Evolutionary conservation across 257 asterid species (phyloP).

Genomic region (Coffea canephora): DNA sequence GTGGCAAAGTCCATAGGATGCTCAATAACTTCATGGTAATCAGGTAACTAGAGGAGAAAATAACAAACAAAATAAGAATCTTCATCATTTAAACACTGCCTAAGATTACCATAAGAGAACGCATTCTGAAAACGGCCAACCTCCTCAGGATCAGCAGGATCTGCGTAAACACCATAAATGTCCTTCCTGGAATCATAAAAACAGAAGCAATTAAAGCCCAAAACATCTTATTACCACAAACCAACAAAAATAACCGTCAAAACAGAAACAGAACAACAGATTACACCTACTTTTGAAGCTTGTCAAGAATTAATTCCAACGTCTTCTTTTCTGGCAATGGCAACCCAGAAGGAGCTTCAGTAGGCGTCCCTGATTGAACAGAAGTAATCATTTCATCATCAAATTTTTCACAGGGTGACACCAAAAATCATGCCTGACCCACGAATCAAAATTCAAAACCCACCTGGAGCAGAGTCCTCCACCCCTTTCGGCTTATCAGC

Average conservation of each 20-base stretch:
- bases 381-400: background rate
- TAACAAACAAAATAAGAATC: conserved; percentile 18
- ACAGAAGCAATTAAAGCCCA: conserved; percentile 30
- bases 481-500: conserved; percentile 43
- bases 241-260: conserved; percentile 1
- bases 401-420: background rate
- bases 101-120: conserved; percentile 6
- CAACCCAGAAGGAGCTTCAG: conserved; percentile 37
- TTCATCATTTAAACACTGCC: conserved; percentile 14
- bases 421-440: background rate
- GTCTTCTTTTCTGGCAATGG: conserved; percentile 79
- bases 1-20: conserved; percentile 98
- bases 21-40: conserved; percentile 84
- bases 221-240: conserved; percentile 5
- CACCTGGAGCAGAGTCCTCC: conserved; percentile 65
- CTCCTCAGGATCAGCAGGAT: conserved; percentile 99
- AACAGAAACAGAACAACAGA: conserved; percentile 8
- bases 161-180: conserved; percentile 88
- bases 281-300: conserved; percentile 84
- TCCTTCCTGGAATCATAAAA: conserved; percentile 76
- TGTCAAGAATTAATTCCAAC: conserved; percentile 79
- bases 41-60: conserved; percentile 72
- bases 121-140: conserved; percentile 30
- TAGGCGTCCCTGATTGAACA: conserved; percentile 60
- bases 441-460: conserved; percentile 10